Percentiles rank a stretch among this genome's conserved stretches.
Evolutionary conservation across 352 stramenopile species (phyloP).

Genomic region (Phytophthora fragariae): DNA sequence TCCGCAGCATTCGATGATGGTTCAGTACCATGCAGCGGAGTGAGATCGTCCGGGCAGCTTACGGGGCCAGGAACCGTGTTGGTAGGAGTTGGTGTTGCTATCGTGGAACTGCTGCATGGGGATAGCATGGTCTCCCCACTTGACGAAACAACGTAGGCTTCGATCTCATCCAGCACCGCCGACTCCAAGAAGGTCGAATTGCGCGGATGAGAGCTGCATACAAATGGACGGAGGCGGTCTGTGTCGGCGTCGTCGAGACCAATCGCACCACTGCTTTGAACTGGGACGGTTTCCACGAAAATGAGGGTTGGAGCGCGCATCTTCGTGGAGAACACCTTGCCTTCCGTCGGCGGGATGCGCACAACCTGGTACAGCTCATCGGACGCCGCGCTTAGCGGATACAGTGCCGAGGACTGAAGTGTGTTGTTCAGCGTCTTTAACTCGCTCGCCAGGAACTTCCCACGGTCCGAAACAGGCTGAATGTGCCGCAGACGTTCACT

Average conservation of each 20-base stretch:
- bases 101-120: slow-evolving; percentile 38
- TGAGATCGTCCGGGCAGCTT: slow-evolving; percentile 22
- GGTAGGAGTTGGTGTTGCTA: slow-evolving; percentile 33
- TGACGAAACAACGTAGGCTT: slow-evolving; percentile 43
- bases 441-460: slow-evolving; percentile 54
- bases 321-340: slow-evolving; percentile 89
- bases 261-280: slow-evolving; percentile 50
- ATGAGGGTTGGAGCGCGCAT: slow-evolving; percentile 83
- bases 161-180: slow-evolving; percentile 39
- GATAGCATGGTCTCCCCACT: slow-evolving; percentile 31
- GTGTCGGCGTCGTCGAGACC: slow-evolving; percentile 39
- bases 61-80: slow-evolving; percentile 11
- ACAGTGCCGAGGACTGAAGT: slow-evolving; percentile 68
- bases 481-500: slow-evolving; percentile 75
- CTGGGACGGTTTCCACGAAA: slow-evolving; percentile 75
- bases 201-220: slow-evolving; percentile 55
- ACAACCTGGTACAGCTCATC: slow-evolving; percentile 80
- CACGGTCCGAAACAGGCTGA: slow-evolving; percentile 61
- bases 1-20: slow-evolving; percentile 1
- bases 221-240: slow-evolving; percentile 59
- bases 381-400: slow-evolving; percentile 74
- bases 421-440: slow-evolving; percentile 62
- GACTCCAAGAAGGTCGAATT: slow-evolving; percentile 78
- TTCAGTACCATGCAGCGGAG: slow-evolving; percentile 11
- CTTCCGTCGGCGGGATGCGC: slow-evolving; percentile 74